Conservation (phyloP, 345 rosid genomes). For the Citrus maxima region DNA sequence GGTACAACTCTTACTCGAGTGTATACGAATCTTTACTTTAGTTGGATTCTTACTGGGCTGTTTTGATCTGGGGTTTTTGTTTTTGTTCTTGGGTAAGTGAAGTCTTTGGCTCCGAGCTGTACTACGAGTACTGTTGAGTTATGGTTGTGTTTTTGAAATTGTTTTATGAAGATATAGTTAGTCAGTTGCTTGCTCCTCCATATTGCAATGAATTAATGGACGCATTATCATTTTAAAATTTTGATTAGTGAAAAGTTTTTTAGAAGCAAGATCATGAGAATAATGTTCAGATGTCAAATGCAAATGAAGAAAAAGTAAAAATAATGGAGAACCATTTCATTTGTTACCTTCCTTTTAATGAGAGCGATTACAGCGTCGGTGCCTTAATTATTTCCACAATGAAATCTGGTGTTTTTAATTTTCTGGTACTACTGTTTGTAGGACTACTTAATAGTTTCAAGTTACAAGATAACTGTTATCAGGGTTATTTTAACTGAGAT, state of each 20-base stretch:
- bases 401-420: not conserved
- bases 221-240: not conserved
- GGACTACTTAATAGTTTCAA: not conserved
- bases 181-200: not conserved
- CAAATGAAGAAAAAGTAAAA: not conserved
- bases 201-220: not conserved
- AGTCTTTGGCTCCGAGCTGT: not conserved
- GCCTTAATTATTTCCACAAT: not conserved
- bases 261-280: not conserved
- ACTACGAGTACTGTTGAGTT: not conserved
- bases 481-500: too few relatives aligned
- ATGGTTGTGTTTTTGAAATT: too few relatives aligned
- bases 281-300: not conserved
- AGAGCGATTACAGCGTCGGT: too few relatives aligned
- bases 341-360: too few relatives aligned
- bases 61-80: not conserved
- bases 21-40: not conserved
- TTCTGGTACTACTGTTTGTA: not conserved
- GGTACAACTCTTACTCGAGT: conserved; percentile 26
- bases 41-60: conserved; percentile 4
- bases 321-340: not conserved
- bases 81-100: not conserved
- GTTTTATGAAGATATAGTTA: too few relatives aligned
- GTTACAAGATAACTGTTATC: not conserved
- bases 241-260: not conserved